These are phyloP conservation scores for Phytophthora megakarya DNA, from an alignment of 352 stramenopile genomes.

Conservation along the genomic window DNA sequence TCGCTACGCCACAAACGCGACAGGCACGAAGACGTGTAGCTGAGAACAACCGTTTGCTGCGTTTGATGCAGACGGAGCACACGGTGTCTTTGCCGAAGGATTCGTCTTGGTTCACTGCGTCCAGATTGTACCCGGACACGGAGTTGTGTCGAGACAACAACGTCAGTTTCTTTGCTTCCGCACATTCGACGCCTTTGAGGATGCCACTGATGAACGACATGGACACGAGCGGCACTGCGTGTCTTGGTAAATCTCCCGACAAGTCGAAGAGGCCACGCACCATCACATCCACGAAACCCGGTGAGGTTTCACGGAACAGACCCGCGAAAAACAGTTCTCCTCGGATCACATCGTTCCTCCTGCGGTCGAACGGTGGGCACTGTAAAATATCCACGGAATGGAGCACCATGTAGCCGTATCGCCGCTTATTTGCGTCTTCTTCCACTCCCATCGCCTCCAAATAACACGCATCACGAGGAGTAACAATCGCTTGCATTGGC, in stretches of 20 bases:
- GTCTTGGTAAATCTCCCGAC: conserved; percentile 36
- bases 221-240: conserved; percentile 36
- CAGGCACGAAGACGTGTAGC: conserved; percentile 25
- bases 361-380: conserved; percentile 45
- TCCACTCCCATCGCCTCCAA: conserved; percentile 58
- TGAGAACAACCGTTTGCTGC: conserved; percentile 26
- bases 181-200: conserved; percentile 44
- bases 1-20: conserved; percentile 27
- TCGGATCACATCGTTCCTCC: conserved; percentile 36
- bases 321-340: conserved; percentile 36
- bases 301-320: conserved; percentile 46
- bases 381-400: conserved; percentile 52
- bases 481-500: conserved; percentile 29
- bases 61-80: conserved; percentile 42
- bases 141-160: conserved; percentile 39
- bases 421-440: conserved; percentile 32
- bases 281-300: conserved; percentile 50
- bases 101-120: conserved; percentile 22
- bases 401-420: conserved; percentile 52
- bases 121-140: conserved; percentile 29
- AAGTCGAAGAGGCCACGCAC: conserved; percentile 53
- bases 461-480: conserved; percentile 29
- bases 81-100: conserved; percentile 20
- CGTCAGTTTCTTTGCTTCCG: conserved; percentile 64
- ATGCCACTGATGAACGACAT: conserved; percentile 44